Conservation (phyloP, 192 early-diverging fungal species). For the Podila horticola region DNA sequence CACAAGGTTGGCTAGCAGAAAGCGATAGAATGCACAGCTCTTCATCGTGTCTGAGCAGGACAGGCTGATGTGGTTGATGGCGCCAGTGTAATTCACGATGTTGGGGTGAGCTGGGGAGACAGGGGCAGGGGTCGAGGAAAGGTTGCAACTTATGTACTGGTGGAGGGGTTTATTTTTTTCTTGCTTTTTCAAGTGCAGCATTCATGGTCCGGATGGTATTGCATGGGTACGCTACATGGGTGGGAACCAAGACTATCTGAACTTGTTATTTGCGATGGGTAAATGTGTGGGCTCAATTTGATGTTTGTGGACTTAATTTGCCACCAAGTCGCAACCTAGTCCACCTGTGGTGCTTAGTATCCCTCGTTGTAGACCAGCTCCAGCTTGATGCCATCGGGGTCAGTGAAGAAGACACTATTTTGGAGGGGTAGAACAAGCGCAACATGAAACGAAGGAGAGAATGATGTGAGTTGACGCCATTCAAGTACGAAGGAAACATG, state of each 20-base stretch:
- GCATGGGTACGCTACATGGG: too few relatives aligned
- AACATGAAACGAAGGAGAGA: background rate
- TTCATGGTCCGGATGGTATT: too few relatives aligned
- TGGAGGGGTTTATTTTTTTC: too few relatives aligned
- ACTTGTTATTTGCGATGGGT: background rate
- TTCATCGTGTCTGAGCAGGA: background rate
- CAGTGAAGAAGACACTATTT: conserved; percentile 45
- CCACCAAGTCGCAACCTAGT: background rate
- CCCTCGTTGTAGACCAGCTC: conserved; percentile 21
- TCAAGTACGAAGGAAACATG: too few relatives aligned
- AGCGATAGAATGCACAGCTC: too few relatives aligned
- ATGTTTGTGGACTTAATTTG: background rate
- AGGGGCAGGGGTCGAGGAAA: too few relatives aligned
- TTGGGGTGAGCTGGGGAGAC: too few relatives aligned
- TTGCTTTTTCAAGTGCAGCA: too few relatives aligned
- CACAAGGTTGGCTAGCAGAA: too few relatives aligned
- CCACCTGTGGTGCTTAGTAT: background rate
- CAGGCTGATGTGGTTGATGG: background rate
- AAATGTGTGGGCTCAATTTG: background rate
- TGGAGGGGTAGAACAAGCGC: background rate
- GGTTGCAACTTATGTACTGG: too few relatives aligned
- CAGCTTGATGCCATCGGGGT: conserved; percentile 42
- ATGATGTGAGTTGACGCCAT: background rate
- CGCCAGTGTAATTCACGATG: too few relatives aligned
- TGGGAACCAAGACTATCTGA: too few relatives aligned